A percentile compares a stretch with the other conserved stretches of the same genome.
phyloP scores from a whole-genome alignment of 148 eudicot species.

The Chenopodium album region DNA sequence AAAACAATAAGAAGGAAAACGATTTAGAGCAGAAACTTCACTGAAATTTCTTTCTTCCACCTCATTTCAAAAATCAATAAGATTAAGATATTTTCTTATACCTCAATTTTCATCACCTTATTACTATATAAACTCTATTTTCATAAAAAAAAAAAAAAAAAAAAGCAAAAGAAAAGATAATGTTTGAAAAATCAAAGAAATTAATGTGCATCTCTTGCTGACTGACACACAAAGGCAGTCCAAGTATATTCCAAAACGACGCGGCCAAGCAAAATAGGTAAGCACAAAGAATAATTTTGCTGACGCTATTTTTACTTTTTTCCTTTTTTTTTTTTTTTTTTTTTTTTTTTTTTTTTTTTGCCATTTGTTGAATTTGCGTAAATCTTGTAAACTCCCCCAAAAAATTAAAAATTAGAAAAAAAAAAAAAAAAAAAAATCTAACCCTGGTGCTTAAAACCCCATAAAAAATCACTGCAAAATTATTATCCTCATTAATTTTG shows the following conservation, averaged over 20 bases:
- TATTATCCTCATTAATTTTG: not conserved
- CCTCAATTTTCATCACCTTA: no score
- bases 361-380: not conserved
- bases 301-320: not conserved
- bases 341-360: not conserved
- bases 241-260: slow-evolving; percentile 32
- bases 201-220: not conserved
- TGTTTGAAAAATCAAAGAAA: not conserved
- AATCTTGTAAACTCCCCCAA: not conserved
- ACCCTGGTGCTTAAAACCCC: not conserved
- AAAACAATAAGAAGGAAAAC: not conserved
- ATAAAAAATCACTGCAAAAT: slow-evolving; percentile 3
- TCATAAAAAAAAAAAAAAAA: no score
- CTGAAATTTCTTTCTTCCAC: not conserved
- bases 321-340: not conserved
- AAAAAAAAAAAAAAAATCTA: not conserved
- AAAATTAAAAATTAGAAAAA: not conserved
- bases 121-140: no score
- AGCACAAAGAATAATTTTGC: not conserved
- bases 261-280: slow-evolving; percentile 10
- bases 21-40: not conserved
- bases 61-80: no score
- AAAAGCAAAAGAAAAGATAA: not conserved
- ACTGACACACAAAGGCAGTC: slow-evolving; percentile 2
- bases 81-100: no score